Evolutionary conservation across 2,329 filamentous ascomycete species (phyloP).

Genomic region (Ascochyta clinopodiicola): DNA sequence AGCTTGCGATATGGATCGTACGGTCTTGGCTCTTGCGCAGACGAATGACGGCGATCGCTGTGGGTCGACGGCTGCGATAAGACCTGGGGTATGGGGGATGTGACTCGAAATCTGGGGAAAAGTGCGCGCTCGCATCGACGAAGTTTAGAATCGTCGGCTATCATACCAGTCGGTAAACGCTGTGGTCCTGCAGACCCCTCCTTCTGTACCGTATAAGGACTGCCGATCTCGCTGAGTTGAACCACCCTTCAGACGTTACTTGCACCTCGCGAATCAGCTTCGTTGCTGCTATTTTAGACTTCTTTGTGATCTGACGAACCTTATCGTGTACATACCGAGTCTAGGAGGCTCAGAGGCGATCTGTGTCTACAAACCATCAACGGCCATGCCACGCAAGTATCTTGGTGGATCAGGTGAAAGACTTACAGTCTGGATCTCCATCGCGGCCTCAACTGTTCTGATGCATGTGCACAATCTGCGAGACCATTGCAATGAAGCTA

Average conservation of each 20-base stretch:
- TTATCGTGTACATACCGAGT: not conserved
- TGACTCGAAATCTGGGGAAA: conserved; percentile 11
- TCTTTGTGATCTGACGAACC: not conserved
- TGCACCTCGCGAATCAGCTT: not conserved
- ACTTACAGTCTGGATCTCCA: conserved; percentile 61
- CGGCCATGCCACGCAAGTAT: conserved; percentile 55
- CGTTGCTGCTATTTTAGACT: not conserved
- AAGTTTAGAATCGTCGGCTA: not conserved
- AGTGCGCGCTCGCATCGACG: not conserved
- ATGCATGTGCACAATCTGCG: conserved; percentile 28
- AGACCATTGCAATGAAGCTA: not conserved
- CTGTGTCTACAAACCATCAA: not conserved
- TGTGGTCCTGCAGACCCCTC: not conserved
- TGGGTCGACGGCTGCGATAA: conserved; percentile 1
- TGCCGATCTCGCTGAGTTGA: not conserved
- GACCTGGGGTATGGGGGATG: conserved; percentile 12
- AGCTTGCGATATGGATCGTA: not conserved
- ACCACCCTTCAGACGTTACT: not conserved
- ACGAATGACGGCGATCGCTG: not conserved
- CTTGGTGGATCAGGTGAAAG: conserved; percentile 59
- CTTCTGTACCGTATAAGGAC: conserved; percentile 2
- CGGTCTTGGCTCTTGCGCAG: not conserved
- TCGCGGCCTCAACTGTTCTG: conserved; percentile 58
- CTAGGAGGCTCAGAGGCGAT: not conserved
- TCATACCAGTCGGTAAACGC: not conserved